A percentile compares a stretch with the other conserved stretches of the same genome.
phyloP scores from a whole-genome alignment of 805 yeast genomes.

The Nakazawaea wickerhamii region DNA sequence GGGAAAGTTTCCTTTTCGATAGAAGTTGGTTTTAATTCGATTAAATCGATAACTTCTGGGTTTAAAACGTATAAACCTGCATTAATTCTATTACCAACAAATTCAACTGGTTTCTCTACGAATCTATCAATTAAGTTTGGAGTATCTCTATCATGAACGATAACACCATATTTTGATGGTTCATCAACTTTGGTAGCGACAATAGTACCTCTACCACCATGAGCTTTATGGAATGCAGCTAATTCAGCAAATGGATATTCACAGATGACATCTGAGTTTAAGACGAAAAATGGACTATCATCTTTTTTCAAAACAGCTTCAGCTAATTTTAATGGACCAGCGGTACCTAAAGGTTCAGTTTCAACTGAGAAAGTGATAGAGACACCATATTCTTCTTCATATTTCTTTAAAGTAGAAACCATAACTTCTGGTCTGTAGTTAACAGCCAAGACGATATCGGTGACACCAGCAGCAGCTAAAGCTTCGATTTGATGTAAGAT shows the following conservation, averaged over 20 bases:
- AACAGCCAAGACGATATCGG: slow-evolving; percentile 96
- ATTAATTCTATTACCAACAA: slow-evolving; percentile 98
- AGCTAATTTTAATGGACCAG: slow-evolving; percentile 98
- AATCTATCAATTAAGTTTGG: slow-evolving; percentile 96
- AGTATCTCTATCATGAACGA: slow-evolving; percentile 92
- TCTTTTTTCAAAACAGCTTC: slow-evolving; percentile 91
- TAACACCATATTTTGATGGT: slow-evolving; percentile 99
- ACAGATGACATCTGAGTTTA: slow-evolving; percentile 97
- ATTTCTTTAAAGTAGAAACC: slow-evolving; percentile 91
- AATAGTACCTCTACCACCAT: slow-evolving; percentile 97
- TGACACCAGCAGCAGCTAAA: slow-evolving; percentile 95
- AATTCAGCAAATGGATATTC: slow-evolving; percentile 96
- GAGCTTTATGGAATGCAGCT: slow-evolving; percentile 87
- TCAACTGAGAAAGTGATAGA: slow-evolving; percentile 95
- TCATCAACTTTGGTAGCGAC: slow-evolving; percentile 99
- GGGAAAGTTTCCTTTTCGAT: slow-evolving; percentile 99
- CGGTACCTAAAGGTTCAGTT: slow-evolving; percentile 99
- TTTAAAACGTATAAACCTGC: slow-evolving; percentile 98
- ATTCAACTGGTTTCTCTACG: slow-evolving; percentile 99
- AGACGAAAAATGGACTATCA: slow-evolving; percentile 92
- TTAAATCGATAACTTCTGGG: slow-evolving; percentile 95
- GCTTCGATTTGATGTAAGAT: slow-evolving; percentile 98
- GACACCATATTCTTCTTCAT: slow-evolving; percentile 93
- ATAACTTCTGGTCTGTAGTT: slow-evolving; percentile 99
- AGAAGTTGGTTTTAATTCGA: slow-evolving; percentile 97